A percentile compares a stretch with the other conserved stretches of the same genome.
Conservation (phyloP, 129 eudicot genomes). For the Saussurea involucrata region DNA sequence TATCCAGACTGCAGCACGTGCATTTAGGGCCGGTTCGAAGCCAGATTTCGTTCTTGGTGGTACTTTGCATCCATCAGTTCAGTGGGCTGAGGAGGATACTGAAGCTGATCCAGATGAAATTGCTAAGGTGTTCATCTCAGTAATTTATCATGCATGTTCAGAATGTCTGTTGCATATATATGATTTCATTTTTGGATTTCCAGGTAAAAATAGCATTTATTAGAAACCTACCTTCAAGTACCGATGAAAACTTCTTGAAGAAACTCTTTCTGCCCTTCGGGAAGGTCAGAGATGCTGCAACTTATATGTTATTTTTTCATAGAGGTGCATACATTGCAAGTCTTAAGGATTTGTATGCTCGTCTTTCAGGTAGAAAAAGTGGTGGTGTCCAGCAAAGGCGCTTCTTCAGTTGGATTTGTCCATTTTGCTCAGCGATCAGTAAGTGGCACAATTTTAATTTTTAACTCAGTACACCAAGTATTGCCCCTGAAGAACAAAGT, state of each 20-base stretch:
- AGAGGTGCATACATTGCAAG: not conserved
- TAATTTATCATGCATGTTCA: not conserved
- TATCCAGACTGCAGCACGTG: slow-evolving; percentile 89
- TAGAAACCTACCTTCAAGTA: slow-evolving; percentile 56
- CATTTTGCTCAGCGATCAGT: slow-evolving; percentile 69
- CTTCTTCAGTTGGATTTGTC: slow-evolving; percentile 66
- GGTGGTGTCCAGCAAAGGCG: slow-evolving; percentile 51
- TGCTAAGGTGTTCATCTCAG: slow-evolving; percentile 51
- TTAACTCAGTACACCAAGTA: not conserved
- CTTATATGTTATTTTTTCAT: not conserved
- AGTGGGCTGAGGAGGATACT: slow-evolving; percentile 82
- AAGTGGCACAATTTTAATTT: slow-evolving; percentile 16
- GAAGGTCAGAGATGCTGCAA: slow-evolving; percentile 35
- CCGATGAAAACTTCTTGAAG: slow-evolving; percentile 69
- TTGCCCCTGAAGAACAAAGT: not conserved
- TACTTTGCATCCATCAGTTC: slow-evolving; percentile 67
- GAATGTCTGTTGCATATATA: not conserved
- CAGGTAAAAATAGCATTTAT: slow-evolving; percentile 83
- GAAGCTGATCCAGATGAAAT: slow-evolving; percentile 60
- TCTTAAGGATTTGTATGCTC: slow-evolving; percentile 8
- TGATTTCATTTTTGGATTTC: not conserved
- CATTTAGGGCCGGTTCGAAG: slow-evolving; percentile 54
- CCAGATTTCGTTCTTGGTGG: slow-evolving; percentile 71
- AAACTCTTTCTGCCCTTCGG: slow-evolving; percentile 62
- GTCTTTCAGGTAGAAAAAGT: slow-evolving; percentile 77